Evolutionary conservation across 2,329 filamentous ascomycete genomes (phyloP).

Genomic region (Colletotrichum noveboracense): DNA sequence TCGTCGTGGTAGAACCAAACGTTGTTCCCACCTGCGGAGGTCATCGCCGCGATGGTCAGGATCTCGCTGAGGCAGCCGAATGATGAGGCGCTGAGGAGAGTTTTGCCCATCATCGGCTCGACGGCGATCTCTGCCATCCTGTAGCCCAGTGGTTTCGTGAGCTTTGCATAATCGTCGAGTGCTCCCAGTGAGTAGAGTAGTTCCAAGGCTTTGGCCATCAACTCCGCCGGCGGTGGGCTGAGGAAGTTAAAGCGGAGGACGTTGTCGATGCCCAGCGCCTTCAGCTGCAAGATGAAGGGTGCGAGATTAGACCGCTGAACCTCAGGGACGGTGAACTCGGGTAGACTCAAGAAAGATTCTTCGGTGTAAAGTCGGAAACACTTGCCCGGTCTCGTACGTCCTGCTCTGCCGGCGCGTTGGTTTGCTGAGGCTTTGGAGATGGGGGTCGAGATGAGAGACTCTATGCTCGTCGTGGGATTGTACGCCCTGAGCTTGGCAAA

Average conservation of each 20-base stretch:
- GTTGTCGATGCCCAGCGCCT: conserved; percentile 95
- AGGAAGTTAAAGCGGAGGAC: conserved; percentile 90
- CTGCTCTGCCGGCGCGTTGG: conserved; percentile 88
- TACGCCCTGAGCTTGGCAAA: conserved; percentile 91
- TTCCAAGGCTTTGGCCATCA: conserved; percentile 86
- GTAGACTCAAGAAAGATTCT: conserved; percentile 67
- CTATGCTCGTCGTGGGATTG: conserved; percentile 84
- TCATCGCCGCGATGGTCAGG: conserved; percentile 93
- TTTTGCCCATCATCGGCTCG: conserved; percentile 95
- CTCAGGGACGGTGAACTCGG: conserved; percentile 81
- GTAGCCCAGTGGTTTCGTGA: conserved; percentile 85
- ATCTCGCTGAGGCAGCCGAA: conserved; percentile 87
- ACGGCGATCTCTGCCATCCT: conserved; percentile 94
- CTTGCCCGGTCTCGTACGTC: conserved; percentile 88
- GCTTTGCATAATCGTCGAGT: conserved; percentile 86
- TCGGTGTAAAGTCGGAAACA: conserved; percentile 94
- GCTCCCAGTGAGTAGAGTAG: conserved; percentile 86
- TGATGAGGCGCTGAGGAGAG: conserved; percentile 74
- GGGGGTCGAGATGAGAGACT: conserved; percentile 80
- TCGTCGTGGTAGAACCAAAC: conserved; percentile 84
- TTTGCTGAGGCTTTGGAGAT: conserved; percentile 92
- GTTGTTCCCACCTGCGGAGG: conserved; percentile 78
- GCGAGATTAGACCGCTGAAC: conserved; percentile 93
- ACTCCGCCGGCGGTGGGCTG: conserved; percentile 82
- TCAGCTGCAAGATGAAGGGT: conserved; percentile 86